A percentile compares a stretch with the other conserved stretches of the same genome.
Evolutionary conservation across 2,329 filamentous ascomycete species (phyloP).

Genomic region (Talaromyces sp.): DNA sequence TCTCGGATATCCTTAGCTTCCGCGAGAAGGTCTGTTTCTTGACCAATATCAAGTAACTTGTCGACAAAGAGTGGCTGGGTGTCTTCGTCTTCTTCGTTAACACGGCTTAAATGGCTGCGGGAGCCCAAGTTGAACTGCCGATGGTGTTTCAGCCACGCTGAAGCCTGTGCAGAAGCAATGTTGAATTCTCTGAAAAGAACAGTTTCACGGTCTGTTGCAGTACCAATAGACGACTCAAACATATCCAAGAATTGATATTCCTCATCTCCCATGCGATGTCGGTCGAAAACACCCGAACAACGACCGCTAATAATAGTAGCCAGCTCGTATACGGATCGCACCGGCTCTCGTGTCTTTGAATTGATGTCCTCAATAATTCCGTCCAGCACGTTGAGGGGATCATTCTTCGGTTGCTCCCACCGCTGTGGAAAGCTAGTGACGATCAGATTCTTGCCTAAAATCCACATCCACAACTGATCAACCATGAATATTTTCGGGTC

Average conservation of each 20-base stretch:
- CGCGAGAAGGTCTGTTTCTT: slow-evolving; percentile 56
- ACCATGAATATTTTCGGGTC: slow-evolving; percentile 63
- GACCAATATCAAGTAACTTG: slow-evolving; percentile 49
- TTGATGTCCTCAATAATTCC: slow-evolving; percentile 60
- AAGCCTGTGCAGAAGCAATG: slow-evolving; percentile 52
- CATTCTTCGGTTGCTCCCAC: slow-evolving; percentile 53
- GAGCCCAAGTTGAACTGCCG: slow-evolving; percentile 26
- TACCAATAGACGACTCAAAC: slow-evolving; percentile 61
- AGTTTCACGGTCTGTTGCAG: slow-evolving; percentile 49
- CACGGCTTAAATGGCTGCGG: background rate
- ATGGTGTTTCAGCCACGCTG: slow-evolving; percentile 49
- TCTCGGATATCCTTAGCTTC: slow-evolving; percentile 65
- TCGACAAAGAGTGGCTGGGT: slow-evolving; percentile 43
- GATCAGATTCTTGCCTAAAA: slow-evolving; percentile 54
- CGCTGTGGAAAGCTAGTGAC: slow-evolving; percentile 41
- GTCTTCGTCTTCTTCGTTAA: slow-evolving; percentile 15
- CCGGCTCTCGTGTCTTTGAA: slow-evolving; percentile 56
- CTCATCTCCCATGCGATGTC: slow-evolving; percentile 53
- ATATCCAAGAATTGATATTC: slow-evolving; percentile 63
- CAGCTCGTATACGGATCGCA: slow-evolving; percentile 58
- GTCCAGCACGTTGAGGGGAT: slow-evolving; percentile 59
- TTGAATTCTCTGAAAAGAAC: slow-evolving; percentile 58
- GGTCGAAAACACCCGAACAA: slow-evolving; percentile 58
- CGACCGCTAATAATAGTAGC: slow-evolving; percentile 57
- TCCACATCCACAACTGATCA: slow-evolving; percentile 64